phyloP scores from a whole-genome alignment of 768 basidiomycete species.

The Tricholoma furcatifolium region DNA sequence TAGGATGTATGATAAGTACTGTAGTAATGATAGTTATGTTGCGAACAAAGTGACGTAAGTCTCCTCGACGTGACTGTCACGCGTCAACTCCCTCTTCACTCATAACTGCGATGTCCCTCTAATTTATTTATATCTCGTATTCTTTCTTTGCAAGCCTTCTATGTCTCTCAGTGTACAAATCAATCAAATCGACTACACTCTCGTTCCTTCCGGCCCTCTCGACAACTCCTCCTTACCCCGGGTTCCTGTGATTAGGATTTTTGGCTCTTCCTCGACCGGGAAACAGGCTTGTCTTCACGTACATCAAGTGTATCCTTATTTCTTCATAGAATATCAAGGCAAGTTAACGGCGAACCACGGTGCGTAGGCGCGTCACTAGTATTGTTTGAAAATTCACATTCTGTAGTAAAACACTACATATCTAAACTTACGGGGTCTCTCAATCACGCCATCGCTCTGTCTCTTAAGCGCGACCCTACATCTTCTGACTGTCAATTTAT shows the following conservation, averaged over 20 bases:
- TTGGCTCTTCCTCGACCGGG: conserved; percentile 76
- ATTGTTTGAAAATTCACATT: background rate
- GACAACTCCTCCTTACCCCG: conserved; percentile 61
- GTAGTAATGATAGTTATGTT: too few species aligned
- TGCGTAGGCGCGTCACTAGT: conserved; percentile 25
- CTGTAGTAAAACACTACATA: conserved; percentile 74
- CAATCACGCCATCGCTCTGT: conserved; percentile 83
- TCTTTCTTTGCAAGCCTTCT: background rate
- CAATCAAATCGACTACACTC: conserved; percentile 63
- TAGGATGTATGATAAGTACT: too few species aligned
- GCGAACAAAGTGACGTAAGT: too few species aligned
- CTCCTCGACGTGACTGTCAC: too few species aligned
- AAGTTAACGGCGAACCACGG: conserved; percentile 63
- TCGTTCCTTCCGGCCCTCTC: conserved; percentile 57
- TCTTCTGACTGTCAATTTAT: conserved; percentile 59
- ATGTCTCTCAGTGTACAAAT: conserved; percentile 40
- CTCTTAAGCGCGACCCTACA: conserved; percentile 69
- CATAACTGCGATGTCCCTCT: too few species aligned
- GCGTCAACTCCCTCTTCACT: too few species aligned
- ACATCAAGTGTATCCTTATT: conserved; percentile 94
- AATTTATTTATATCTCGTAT: background rate
- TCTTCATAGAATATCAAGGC: conserved; percentile 81
- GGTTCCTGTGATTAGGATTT: conserved; percentile 85
- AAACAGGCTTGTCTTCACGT: conserved; percentile 84
- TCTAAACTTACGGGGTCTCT: conserved; percentile 68